Conservation (phyloP, 1,284 basidiomycete genomes). For the Moesziomyces aphidis region DNA sequence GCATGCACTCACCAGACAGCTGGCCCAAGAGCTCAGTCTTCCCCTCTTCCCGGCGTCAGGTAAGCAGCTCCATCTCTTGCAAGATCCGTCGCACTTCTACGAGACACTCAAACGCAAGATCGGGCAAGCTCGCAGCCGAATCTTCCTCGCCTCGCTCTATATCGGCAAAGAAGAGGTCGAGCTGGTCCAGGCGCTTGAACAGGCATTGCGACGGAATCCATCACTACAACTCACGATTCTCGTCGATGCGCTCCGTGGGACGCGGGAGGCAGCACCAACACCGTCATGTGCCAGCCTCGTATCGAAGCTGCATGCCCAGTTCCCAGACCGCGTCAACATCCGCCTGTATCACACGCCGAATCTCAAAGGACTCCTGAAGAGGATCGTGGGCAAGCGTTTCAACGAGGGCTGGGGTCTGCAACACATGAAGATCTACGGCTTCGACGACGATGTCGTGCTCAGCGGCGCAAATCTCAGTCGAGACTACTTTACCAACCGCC, state of each 20-base stretch:
- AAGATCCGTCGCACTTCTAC: conserved; percentile 45
- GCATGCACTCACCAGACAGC: conserved; percentile 22
- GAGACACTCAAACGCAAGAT: conserved; percentile 39
- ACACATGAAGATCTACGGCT: conserved; percentile 96
- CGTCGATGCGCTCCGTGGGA: conserved; percentile 90
- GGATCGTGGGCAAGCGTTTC: conserved; percentile 86
- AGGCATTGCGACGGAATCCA: conserved; percentile 70
- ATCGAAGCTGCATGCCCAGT: conserved; percentile 66
- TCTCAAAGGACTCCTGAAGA: conserved; percentile 78
- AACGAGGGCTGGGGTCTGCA: conserved; percentile 99
- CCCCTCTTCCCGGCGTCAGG: conserved; percentile 42
- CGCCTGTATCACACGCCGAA: conserved; percentile 82
- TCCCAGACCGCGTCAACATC: conserved; percentile 81
- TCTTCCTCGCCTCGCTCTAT: conserved; percentile 61
- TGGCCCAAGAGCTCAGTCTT: conserved; percentile 23
- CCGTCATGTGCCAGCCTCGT: conserved; percentile 70
- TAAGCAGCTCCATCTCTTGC: conserved; percentile 36
- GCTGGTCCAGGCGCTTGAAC: conserved; percentile 41
- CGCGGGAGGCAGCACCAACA: conserved; percentile 76
- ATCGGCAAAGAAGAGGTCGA: conserved; percentile 61
- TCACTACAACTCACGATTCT: conserved; percentile 79
- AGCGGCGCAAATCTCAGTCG: conserved; percentile 94
- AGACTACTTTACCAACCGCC: conserved; percentile 93
- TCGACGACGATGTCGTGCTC: conserved; percentile 90
- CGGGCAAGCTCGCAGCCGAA: conserved; percentile 39